Evolutionary conservation across 148 eudicot species (phyloP).

Genomic region (Arctostaphylos glauca): DNA sequence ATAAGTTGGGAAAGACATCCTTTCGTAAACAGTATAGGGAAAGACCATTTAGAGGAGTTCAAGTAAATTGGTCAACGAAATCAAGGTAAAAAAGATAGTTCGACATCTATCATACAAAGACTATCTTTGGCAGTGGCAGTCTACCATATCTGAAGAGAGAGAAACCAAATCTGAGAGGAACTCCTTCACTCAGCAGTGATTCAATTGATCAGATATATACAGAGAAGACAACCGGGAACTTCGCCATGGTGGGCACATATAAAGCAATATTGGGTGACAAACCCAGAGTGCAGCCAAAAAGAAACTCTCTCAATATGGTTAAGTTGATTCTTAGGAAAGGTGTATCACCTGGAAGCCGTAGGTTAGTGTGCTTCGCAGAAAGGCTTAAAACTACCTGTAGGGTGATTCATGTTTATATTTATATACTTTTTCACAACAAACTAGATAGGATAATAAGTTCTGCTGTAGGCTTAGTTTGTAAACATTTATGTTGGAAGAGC

Average conservation of each 20-base stretch:
- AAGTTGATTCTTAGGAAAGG: slow-evolving; percentile 5
- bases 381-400: not conserved
- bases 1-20: not conserved
- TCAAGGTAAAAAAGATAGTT: not conserved
- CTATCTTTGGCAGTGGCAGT: not conserved
- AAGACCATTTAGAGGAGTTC: not conserved
- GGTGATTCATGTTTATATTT: not conserved
- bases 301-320: not conserved
- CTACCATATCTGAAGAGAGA: not conserved
- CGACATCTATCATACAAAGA: not conserved
- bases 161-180: not conserved
- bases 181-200: not conserved
- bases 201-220: not conserved
- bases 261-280: not conserved
- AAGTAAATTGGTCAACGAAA: not conserved
- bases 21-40: not conserved
- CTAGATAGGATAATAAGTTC: not conserved
- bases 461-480: not conserved
- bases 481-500: not conserved
- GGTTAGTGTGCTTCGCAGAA: not conserved
- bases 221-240: not conserved
- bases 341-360: not conserved
- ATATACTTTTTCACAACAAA: not conserved
- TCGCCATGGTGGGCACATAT: not conserved
- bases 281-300: not conserved